Evolutionary conservation across 106 monocot genomes (phyloP).

Genomic region (Dendrobium catenatum): DNA sequence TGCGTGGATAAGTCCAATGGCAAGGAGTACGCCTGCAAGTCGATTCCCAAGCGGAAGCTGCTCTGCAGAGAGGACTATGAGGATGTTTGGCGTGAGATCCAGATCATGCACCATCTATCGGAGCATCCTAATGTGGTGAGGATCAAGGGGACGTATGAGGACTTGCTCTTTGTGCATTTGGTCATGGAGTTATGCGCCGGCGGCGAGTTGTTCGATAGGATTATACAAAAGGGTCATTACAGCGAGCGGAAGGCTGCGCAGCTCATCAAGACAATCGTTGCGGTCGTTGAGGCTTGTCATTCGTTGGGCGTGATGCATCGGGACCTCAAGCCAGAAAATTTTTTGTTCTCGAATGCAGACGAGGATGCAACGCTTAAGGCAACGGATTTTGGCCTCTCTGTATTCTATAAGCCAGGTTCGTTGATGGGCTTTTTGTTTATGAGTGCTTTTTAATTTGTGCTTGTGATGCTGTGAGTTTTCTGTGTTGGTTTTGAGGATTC

Average conservation of each 20-base stretch:
- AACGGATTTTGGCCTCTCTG: constrained; percentile 80
- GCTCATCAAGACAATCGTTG: constrained; percentile 73
- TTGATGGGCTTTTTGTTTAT: not conserved
- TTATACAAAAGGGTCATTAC: constrained; percentile 73
- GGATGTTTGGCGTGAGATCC: constrained; percentile 54
- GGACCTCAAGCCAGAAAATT: constrained; percentile 89
- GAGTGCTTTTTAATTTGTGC: not conserved
- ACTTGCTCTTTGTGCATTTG: constrained; percentile 48
- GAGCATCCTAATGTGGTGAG: constrained; percentile 77
- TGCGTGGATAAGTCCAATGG: constrained; percentile 54
- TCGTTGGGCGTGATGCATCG: constrained; percentile 91
- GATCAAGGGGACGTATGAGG: constrained; percentile 73
- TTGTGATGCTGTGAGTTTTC: not conserved
- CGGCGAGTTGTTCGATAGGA: constrained; percentile 55
- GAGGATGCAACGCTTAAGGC: constrained; percentile 75
- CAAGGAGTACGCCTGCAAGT: constrained; percentile 71
- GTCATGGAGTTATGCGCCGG: constrained; percentile 63
- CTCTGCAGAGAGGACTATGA: constrained; percentile 62
- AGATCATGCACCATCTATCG: constrained; percentile 66
- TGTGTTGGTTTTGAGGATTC: not conserved
- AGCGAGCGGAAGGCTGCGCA: constrained; percentile 69
- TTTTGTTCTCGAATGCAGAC: constrained; percentile 51
- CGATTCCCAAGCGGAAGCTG: constrained; percentile 80
- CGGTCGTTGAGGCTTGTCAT: constrained; percentile 76
- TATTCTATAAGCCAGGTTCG: constrained; percentile 77